Conservation (phyloP, 768 basidiomycete genomes). For the Neoboletus magnificus region DNA sequence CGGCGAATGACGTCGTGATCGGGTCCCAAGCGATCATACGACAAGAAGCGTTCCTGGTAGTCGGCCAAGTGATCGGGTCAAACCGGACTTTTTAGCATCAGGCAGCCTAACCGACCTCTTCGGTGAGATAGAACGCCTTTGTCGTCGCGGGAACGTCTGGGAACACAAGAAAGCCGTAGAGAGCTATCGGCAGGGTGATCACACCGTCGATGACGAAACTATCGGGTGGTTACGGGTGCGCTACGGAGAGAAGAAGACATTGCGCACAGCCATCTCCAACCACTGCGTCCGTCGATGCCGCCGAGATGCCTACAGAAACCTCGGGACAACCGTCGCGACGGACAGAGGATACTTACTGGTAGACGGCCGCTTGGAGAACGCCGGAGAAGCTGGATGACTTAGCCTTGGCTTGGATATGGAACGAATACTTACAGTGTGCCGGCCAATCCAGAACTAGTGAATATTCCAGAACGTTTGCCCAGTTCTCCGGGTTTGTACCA, state of each 20-base stretch:
- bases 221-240: background rate
- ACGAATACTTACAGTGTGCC: slow-evolving; percentile 51
- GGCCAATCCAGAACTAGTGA: slow-evolving; percentile 58
- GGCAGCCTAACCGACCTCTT: slow-evolving; percentile 41
- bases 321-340: background rate
- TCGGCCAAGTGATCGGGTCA: background rate
- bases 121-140: slow-evolving; percentile 58
- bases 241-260: background rate
- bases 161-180: slow-evolving; percentile 70
- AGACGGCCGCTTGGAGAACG: slow-evolving; percentile 61
- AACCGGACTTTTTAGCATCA: background rate
- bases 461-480: slow-evolving; percentile 69
- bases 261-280: slow-evolving; percentile 63
- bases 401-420: background rate
- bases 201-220: slow-evolving; percentile 68
- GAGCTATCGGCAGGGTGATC: slow-evolving; percentile 68
- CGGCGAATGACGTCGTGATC: slow-evolving; percentile 40
- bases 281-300: slow-evolving; percentile 50
- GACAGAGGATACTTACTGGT: slow-evolving; percentile 40
- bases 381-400: slow-evolving; percentile 52
- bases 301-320: slow-evolving; percentile 43
- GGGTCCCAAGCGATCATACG: slow-evolving; percentile 44
- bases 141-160: slow-evolving; percentile 68
- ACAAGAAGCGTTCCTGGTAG: slow-evolving; percentile 51
- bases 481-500: slow-evolving; percentile 74